phyloP scores from a whole-genome alignment of 306 rosid genomes.

The Quercus wislizeni region DNA sequence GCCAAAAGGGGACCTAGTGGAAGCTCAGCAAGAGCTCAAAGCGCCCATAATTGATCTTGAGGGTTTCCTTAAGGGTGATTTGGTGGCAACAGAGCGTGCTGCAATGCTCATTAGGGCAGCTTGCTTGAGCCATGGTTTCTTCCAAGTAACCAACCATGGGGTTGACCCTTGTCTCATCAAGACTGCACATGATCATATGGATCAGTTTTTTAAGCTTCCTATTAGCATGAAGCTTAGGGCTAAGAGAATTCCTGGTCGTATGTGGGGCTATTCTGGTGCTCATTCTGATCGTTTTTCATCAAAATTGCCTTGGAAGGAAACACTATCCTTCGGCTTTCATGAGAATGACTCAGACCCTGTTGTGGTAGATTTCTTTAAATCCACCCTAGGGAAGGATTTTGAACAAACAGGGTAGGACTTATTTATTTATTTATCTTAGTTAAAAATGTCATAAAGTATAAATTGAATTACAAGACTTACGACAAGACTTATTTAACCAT shows the following conservation, averaged over 20 bases:
- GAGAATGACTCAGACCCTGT: conserved; percentile 11
- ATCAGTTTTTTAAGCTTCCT: conserved; percentile 58
- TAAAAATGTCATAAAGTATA: too few species aligned
- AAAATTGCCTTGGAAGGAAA: conserved; percentile 79
- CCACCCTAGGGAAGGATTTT: conserved; percentile 47
- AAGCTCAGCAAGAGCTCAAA: conserved; percentile 38
- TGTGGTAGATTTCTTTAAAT: conserved; percentile 46
- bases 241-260: conserved; percentile 21
- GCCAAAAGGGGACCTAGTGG: conserved; percentile 46
- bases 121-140: conserved; percentile 66
- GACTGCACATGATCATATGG: conserved; percentile 39
- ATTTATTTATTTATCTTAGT: too few species aligned
- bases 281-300: conserved; percentile 74
- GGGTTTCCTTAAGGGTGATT: conserved; percentile 53
- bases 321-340: conserved; percentile 57
- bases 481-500: not conserved
- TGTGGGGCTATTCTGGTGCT: conserved; percentile 64
- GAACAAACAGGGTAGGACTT: conserved; percentile 51
- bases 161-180: conserved; percentile 37
- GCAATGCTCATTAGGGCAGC: conserved; percentile 39
- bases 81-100: conserved; percentile 33
- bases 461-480: too few species aligned
- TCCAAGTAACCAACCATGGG: conserved; percentile 74
- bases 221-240: conserved; percentile 25
- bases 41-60: conserved; percentile 56